Conservation (phyloP, 495 filamentous ascomycete species). For the Pseudotulostoma volvatum region DNA sequence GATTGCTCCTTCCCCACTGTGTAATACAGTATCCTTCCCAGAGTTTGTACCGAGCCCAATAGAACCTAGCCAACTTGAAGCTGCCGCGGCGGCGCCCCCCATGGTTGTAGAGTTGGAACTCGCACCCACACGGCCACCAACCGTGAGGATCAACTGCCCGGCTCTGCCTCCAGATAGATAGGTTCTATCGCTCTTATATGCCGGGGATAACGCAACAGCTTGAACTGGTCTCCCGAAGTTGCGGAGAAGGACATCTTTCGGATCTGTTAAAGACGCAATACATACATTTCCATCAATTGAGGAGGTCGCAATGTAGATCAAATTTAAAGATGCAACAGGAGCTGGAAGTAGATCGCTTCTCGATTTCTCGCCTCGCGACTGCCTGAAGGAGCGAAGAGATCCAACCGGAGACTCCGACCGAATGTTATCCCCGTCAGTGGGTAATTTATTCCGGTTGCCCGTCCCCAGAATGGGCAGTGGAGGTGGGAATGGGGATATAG, state of each 20-base stretch:
- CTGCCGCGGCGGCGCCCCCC: conserved; percentile 58
- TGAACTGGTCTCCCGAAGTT: conserved; percentile 90
- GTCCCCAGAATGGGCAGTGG: conserved; percentile 44
- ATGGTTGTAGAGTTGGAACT: conserved; percentile 68
- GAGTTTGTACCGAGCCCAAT: conserved; percentile 61
- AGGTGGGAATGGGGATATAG: conserved; percentile 78
- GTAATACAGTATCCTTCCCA: conserved; percentile 76
- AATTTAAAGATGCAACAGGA: conserved; percentile 60
- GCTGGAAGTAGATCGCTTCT: conserved; percentile 30
- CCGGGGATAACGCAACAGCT: conserved; percentile 77
- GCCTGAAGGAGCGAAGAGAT: conserved; percentile 25
- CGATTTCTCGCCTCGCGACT: no score
- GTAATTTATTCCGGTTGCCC: conserved; percentile 32
- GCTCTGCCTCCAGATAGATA: conserved; percentile 85
- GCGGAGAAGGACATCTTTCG: conserved; percentile 68
- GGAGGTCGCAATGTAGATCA: conserved; percentile 79
- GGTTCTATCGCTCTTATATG: conserved; percentile 71
- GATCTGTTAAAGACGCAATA: conserved; percentile 61
- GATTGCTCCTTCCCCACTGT: conserved; percentile 84
- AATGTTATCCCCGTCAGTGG: conserved; percentile 28
- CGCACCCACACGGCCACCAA: conserved; percentile 58
- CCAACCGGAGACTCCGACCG: conserved; percentile 28
- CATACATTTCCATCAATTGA: conserved; percentile 95
- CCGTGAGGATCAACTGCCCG: conserved; percentile 78
- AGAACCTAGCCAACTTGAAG: conserved; percentile 80